Conservation (phyloP, 176 grass and related monocot species). For the Miscanthus lutarioriparius region DNA sequence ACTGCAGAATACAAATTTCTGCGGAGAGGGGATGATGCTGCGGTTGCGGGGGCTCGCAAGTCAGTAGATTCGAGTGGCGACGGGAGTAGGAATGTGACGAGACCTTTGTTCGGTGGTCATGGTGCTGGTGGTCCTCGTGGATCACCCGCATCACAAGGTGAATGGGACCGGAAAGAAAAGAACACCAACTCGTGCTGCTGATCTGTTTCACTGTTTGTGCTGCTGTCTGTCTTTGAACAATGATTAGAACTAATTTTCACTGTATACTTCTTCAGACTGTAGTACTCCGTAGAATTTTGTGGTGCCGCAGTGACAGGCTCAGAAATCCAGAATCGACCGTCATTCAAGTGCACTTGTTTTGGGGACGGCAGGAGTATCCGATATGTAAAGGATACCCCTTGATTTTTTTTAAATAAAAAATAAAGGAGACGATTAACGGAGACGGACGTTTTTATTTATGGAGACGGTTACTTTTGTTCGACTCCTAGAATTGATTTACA, state of each 20-base stretch:
- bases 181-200: not conserved
- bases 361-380: too few relatives aligned
- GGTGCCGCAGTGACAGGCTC: not conserved
- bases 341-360: not conserved
- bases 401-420: too few relatives aligned
- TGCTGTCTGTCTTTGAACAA: not conserved
- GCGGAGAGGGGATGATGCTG: constrained; percentile 20
- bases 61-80: not conserved
- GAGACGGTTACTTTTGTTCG: too few relatives aligned
- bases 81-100: constrained; percentile 19
- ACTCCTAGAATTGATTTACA: too few relatives aligned
- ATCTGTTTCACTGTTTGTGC: not conserved
- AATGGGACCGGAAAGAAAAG: not conserved
- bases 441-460: too few relatives aligned
- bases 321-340: not conserved
- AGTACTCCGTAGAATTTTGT: not conserved
- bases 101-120: constrained; percentile 7
- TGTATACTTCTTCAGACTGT: not conserved
- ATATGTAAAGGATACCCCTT: too few relatives aligned
- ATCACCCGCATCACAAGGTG: not conserved
- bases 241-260: not conserved
- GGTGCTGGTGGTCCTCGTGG: constrained; percentile 2
- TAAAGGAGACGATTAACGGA: too few relatives aligned
- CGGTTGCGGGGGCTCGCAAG: not conserved
- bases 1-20: not conserved